Conservation (phyloP, 2,329 filamentous ascomycete genomes). For the Aspergillaceae sp. region DNA sequence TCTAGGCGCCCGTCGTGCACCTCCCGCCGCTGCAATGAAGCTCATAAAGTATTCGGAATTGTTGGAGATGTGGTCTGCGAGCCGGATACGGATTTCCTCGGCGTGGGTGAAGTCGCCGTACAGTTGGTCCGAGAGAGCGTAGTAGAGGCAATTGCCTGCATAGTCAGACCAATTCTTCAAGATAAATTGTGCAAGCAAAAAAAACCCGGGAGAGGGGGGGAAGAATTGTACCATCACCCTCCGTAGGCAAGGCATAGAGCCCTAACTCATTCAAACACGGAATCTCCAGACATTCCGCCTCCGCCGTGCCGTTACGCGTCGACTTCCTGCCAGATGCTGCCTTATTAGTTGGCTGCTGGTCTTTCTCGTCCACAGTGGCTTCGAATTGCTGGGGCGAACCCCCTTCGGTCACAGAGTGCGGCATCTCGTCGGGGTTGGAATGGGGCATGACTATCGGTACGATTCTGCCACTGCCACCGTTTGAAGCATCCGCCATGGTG, state of each 20-base stretch:
- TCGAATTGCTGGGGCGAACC: conserved; percentile 11
- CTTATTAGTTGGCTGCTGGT: conserved; percentile 1
- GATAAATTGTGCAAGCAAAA: neutral
- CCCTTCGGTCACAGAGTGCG: too few species aligned
- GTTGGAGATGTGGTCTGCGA: conserved; percentile 55
- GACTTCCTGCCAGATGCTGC: too few species aligned
- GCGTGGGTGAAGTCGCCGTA: conserved; percentile 53
- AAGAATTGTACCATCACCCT: conserved; percentile 50
- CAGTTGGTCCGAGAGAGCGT: conserved; percentile 58
- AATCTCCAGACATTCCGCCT: conserved; percentile 29
- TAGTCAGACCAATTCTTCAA: neutral
- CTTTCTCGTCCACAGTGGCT: conserved; percentile 5
- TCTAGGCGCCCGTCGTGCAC: conserved; percentile 50
- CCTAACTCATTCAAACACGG: conserved; percentile 44
- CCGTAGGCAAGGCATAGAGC: conserved; percentile 51
- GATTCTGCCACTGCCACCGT: conserved; percentile 29
- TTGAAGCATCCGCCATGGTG: conserved; percentile 32
- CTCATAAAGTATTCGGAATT: conserved; percentile 55
- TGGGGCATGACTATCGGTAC: conserved; percentile 32
- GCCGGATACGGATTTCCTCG: conserved; percentile 48
- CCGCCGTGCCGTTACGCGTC: neutral
- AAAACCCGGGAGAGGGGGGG: conserved; percentile 6
- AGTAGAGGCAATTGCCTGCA: conserved; percentile 61
- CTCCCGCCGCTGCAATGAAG: conserved; percentile 51
- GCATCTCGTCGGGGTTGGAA: conserved; percentile 7